Conservation (phyloP, 1,284 basidiomycete genomes). For the Malassezia caprae region DNA sequence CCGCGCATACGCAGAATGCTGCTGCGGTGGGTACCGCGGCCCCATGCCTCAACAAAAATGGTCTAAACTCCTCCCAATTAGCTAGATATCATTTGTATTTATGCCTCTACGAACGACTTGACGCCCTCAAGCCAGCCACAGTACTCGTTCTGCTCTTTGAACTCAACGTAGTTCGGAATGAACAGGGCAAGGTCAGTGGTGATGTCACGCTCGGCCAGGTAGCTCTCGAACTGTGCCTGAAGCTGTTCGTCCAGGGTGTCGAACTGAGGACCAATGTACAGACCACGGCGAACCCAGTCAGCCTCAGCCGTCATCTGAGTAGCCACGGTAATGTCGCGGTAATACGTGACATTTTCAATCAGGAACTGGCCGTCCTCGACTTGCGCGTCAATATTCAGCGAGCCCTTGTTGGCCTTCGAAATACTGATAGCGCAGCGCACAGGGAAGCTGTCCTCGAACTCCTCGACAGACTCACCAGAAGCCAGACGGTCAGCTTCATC, state of each 20-base stretch:
- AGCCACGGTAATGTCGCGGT: conserved; percentile 63
- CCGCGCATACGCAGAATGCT: conserved; percentile 7
- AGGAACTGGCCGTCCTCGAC: conserved; percentile 64
- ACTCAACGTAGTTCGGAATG: conserved; percentile 47
- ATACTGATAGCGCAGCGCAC: conserved; percentile 70
- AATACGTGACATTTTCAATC: conserved; percentile 81
- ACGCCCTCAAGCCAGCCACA: conserved; percentile 75
- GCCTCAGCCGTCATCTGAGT: conserved; percentile 73
- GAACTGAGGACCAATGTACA: conserved; percentile 88
- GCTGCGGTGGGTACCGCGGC: background rate
- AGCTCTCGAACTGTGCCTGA: conserved; percentile 76
- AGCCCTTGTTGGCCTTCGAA: conserved; percentile 59
- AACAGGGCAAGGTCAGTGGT: conserved; percentile 61
- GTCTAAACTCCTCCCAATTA: background rate
- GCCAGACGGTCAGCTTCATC: conserved; percentile 51
- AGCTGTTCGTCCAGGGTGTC: conserved; percentile 77
- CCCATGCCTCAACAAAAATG: conserved; percentile 8
- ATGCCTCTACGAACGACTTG: conserved; percentile 71
- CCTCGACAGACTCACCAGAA: conserved; percentile 40
- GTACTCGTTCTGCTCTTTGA: conserved; percentile 61
- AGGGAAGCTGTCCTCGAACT: conserved; percentile 52
- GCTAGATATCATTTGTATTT: conserved; percentile 9
- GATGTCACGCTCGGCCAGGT: conserved; percentile 74
- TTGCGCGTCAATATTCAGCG: conserved; percentile 41
- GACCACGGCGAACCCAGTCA: conserved; percentile 80